A percentile compares a stretch with the other conserved stretches of the same genome.
These are phyloP conservation scores for Geotrichum citri-aurantii DNA, from an alignment of 1,139 yeast genomes.

Conservation along the genomic window DNA sequence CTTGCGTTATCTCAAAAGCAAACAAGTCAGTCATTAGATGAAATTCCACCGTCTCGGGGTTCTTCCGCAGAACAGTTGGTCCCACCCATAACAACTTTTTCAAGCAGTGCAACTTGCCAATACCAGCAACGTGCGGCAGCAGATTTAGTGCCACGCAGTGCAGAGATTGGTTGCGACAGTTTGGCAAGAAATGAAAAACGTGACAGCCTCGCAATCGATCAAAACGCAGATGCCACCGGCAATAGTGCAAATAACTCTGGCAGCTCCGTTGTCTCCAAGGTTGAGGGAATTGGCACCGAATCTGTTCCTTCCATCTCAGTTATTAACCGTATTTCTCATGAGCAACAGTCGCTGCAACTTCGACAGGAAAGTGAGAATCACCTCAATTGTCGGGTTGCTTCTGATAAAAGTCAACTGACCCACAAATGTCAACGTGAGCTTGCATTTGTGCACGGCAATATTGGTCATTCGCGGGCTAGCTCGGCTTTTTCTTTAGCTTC, in stretches of 20 bases:
- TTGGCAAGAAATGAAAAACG: neutral
- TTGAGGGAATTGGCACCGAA: too few relatives aligned
- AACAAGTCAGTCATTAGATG: neutral
- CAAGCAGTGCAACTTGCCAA: neutral
- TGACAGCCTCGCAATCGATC: neutral
- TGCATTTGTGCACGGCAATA: neutral
- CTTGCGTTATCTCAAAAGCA: slow-evolving; percentile 8
- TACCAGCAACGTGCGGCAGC: neutral
- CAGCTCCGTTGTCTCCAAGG: too few relatives aligned
- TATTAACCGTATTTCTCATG: neutral
- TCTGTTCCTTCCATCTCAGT: too few relatives aligned
- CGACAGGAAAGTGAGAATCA: neutral
- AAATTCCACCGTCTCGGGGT: too few relatives aligned
- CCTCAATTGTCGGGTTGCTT: neutral
- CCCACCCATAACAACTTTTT: neutral
- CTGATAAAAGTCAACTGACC: neutral
- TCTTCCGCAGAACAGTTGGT: neutral
- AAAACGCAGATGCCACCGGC: neutral
- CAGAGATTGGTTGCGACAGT: neutral
- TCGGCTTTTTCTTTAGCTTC: neutral
- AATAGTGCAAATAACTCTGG: too few relatives aligned
- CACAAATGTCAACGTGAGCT: neutral
- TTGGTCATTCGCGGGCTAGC: neutral
- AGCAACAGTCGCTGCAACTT: neutral
- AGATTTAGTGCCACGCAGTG: neutral